Evolutionary conservation across 2,329 filamentous ascomycete genomes (phyloP), one percentile per base, ranked within the genome.

Genomic region (Aureobasidium sp.): DNA sequence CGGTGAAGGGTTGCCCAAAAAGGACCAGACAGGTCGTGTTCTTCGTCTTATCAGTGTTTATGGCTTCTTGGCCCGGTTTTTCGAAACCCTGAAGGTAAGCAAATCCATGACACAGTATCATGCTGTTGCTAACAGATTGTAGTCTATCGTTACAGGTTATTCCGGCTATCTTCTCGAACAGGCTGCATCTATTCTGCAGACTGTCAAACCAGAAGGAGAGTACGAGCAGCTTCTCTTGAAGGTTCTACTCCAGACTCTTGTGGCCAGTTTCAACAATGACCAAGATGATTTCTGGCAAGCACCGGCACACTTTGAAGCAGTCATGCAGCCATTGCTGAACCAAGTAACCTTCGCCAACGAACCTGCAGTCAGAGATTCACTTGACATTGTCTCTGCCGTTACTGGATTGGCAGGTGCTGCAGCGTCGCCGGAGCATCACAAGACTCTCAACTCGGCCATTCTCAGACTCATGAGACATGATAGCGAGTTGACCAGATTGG

Each of bases 281-380:
- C 87, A 95, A 70, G 90, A 95, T 66, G 78, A 90, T 68, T 97
- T 95, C 74, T 97, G 90, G 90, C 90, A 95, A 75, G 83, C 87
- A 0, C 91, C 93, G 0, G 79, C 86, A 0, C 90, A 96, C 71
- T 95, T 96, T 64, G 76, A 77, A 54, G 80, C 80, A 24, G 82
- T 96, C 34, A 80, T 83, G 12, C 74, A 77, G 0, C 81, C 85
- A 2, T 75, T 97, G 25, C 77, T 88, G 57, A 72, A 77, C 21
- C 88, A 94, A 14, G 66, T 76, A 35, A 65, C 62, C n/a, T 54
- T 55, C 24, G 54, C 63, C 0, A 64, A 69, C 56, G 47, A 68
- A 62, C 53, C 64, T 68, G 38, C 27, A 12, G 25, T 45, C 24
- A 41, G 53, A 25, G 56, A 58, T 8, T 51, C 32, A 21, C 53